These are phyloP conservation scores for Aureobasidium melanogenum DNA, from an alignment of 2,329 filamentous ascomycete species.

Conservation along the genomic window DNA sequence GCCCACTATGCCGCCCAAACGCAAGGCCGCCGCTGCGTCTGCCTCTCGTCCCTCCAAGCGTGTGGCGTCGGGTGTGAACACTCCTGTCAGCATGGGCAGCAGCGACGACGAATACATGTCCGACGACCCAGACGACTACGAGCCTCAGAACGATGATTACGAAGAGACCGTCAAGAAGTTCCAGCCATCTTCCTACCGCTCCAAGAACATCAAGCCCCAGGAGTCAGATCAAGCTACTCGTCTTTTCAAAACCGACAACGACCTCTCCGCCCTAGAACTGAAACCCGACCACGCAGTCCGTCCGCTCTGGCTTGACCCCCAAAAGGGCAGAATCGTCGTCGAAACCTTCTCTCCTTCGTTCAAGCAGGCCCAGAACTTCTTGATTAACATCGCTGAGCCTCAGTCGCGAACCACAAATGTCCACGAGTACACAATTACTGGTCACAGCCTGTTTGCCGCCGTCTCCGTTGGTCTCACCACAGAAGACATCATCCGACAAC, in stretches of 20 bases:
- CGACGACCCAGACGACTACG: constrained; percentile 18
- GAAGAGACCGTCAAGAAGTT: constrained; percentile 46
- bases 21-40: constrained; percentile 29
- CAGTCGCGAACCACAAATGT: constrained; percentile 81
- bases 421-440: constrained; percentile 87
- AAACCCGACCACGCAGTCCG: constrained; percentile 86
- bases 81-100: constrained; percentile 36
- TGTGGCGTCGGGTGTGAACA: constrained; percentile 30
- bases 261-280: constrained; percentile 73
- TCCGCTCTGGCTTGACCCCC: constrained; percentile 87
- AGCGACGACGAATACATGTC: constrained; percentile 48
- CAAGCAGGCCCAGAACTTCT: constrained; percentile 80
- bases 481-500: constrained; percentile 78
- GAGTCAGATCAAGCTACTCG: constrained; percentile 47
- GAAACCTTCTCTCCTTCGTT: constrained; percentile 90
- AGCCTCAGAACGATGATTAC: constrained; percentile 23
- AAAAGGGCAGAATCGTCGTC: constrained; percentile 77
- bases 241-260: constrained; percentile 50
- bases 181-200: constrained; percentile 43
- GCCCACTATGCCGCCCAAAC: constrained; percentile 27
- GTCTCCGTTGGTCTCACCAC: constrained; percentile 89
- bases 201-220: constrained; percentile 34
- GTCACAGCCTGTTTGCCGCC: constrained; percentile 89
- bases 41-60: constrained; percentile 26
- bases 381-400: constrained; percentile 93